These are phyloP conservation scores for Exophiala alcalophila DNA, from an alignment of 2,329 filamentous ascomycete species.

Conservation along the genomic window DNA sequence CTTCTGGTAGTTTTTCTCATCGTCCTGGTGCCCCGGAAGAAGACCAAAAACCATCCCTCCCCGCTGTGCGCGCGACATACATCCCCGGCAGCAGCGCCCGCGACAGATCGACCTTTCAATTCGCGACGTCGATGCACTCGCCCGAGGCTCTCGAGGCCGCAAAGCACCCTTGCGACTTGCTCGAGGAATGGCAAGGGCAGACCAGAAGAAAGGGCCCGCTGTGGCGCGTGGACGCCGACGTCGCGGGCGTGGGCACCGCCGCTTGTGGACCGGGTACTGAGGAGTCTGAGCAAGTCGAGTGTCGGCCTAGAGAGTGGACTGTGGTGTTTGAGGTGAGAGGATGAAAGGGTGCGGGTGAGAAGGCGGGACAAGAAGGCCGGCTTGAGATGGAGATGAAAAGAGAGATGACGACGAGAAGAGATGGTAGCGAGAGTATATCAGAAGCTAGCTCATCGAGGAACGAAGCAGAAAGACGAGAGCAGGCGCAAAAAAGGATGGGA, in stretches of 20 bases:
- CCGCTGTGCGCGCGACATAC: conserved; percentile 10
- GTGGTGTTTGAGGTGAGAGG: conserved; percentile 14
- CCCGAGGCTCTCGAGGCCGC: conserved; percentile 55
- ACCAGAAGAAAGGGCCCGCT: conserved; percentile 20
- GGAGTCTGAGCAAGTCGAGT: conserved; percentile 21
- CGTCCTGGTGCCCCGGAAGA: too few relatives aligned
- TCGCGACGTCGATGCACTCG: conserved; percentile 49
- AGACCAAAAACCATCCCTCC: too few relatives aligned
- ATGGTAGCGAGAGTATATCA: too few relatives aligned
- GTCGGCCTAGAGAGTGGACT: conserved; percentile 10
- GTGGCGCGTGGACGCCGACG: conserved; percentile 34
- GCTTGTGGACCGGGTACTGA: conserved; percentile 26
- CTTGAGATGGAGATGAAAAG: neutral
- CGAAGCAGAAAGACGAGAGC: too few relatives aligned
- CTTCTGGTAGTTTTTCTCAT: too few relatives aligned
- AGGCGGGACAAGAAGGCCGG: too few relatives aligned
- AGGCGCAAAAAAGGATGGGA: too few relatives aligned
- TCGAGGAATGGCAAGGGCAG: conserved; percentile 8
- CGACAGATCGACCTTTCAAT: conserved; percentile 14
- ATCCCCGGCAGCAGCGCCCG: neutral
- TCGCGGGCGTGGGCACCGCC: conserved; percentile 35
- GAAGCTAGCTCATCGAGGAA: too few relatives aligned
- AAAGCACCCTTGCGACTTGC: conserved; percentile 62
- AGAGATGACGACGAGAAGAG: too few relatives aligned
- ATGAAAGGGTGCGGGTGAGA: too few relatives aligned